Percentiles rank a stretch among this genome's conserved stretches.
phyloP scores from a whole-genome alignment of 2,329 filamentous ascomycete species.

The Herpotrichia juniperi region DNA sequence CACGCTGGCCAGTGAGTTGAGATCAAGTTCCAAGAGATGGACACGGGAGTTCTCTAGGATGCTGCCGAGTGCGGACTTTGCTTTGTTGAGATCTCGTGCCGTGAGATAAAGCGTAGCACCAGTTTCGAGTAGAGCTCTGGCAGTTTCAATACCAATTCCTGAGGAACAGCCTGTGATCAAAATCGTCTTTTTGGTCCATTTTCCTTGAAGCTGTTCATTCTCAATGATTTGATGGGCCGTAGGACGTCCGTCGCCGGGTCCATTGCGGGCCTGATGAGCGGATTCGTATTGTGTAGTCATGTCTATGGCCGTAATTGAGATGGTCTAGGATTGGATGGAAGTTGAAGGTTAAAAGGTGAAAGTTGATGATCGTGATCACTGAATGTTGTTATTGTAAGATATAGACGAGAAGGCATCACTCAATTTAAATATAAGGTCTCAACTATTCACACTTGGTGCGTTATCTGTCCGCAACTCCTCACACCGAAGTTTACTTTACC shows the following conservation, averaged over 20 bases:
- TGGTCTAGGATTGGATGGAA: no score
- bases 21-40: neutral
- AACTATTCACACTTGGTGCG: no score
- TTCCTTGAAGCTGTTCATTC: constrained; percentile 42
- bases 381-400: no score
- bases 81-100: constrained; percentile 42
- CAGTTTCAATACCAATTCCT: constrained; percentile 28
- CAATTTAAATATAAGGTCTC: no score
- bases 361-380: no score
- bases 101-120: constrained; percentile 53
- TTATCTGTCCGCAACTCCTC: no score
- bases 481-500: no score
- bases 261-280: constrained; percentile 19
- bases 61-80: constrained; percentile 10
- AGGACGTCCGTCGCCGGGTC: constrained; percentile 47
- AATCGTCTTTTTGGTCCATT: constrained; percentile 26
- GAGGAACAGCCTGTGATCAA: constrained; percentile 25
- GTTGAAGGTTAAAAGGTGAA: no score
- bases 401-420: no score
- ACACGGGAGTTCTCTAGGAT: constrained; percentile 18
- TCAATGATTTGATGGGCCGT: constrained; percentile 46
- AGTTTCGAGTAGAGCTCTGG: constrained; percentile 49
- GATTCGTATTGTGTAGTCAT: no score
- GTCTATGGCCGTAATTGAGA: no score
- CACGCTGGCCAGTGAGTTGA: neutral